Base-by-base conservation (phyloP, 768 basidiomycete species). In the Candolleomyces efflorescens region DNA sequence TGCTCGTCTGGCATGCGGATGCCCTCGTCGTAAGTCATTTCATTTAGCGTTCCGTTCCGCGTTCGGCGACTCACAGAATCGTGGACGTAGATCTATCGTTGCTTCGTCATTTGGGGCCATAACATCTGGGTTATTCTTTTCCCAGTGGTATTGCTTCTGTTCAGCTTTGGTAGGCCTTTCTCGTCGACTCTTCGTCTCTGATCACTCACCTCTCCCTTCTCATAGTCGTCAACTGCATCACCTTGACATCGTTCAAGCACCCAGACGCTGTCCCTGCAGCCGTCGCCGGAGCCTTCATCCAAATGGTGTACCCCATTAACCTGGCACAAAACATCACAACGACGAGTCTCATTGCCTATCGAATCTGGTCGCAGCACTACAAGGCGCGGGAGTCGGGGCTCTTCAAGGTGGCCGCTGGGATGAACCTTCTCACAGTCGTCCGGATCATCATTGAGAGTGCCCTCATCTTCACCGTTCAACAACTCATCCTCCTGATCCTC, bases 371-470 rank as follows among this genome's bases (percentile, higher is more conserved):
- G 13, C 69, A 71, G 53, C 67, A 71, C 39, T 59, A 65, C 15
- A 59, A 41, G 2, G 66, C 69, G 1, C 36, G 26, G 12, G 58
- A 60, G 7, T 58, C 63, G 5, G 68, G 68, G 11, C 63, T 68
- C 5, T 39, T 64, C 9, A 62, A 36, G 5, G 37, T 41, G 7
- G 22, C 37, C 13, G 26, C 32, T 2, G 12, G n/a, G 23, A 26
- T 54, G 20, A 60, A 61, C 38, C 60, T 69, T 10, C 55, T 69
- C 13, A 59, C 56, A 17, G 54, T 70, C 39, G 53, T 69, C 45
- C 65, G 68, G 10, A 69, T 72, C 41, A 58, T 72, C 12, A 56
- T 72, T 47, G 71, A 72, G 53, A 72, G 71, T 53, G 71, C 71
- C 3, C 64, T 67, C 58, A 64, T 72, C 18, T 72, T 70, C 56